Evolutionary conservation across 1,284 basidiomycete species (phyloP).

Genomic region (Tilletiopsis washingtonensis): DNA sequence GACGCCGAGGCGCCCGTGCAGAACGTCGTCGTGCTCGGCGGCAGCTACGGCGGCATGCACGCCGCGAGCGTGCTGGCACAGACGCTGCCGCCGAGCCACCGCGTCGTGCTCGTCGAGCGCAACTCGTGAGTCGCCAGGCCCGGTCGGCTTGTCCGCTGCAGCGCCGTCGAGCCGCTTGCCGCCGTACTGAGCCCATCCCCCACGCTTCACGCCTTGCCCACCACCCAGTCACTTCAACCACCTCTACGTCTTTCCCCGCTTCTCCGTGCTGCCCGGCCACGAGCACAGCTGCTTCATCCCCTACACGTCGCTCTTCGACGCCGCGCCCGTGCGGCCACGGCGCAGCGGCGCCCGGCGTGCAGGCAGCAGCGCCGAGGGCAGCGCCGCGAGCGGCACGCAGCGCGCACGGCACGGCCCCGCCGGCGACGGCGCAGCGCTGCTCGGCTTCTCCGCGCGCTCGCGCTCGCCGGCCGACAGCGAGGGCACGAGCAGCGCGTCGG

Average conservation of each 20-base stretch:
- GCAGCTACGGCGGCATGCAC: slow-evolving; percentile 46
- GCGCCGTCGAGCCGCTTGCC: background rate
- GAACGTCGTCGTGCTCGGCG: slow-evolving; percentile 47
- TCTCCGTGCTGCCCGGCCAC: slow-evolving; percentile 59
- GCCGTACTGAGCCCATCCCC: background rate
- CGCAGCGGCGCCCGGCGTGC: too few relatives aligned
- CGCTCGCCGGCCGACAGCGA: background rate
- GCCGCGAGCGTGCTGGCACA: slow-evolving; percentile 49
- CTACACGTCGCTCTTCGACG: slow-evolving; percentile 66
- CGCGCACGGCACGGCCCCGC: background rate
- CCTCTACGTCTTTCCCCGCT: slow-evolving; percentile 58
- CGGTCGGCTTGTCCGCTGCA: too few relatives aligned
- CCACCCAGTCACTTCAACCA: slow-evolving; percentile 51
- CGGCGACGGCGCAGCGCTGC: background rate
- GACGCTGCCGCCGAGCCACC: slow-evolving; percentile 48
- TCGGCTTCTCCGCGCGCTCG: background rate
- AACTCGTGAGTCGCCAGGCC: slow-evolving; percentile 24
- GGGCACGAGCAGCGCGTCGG: background rate
- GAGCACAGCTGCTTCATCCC: slow-evolving; percentile 64
- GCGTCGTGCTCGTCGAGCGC: slow-evolving; percentile 51
- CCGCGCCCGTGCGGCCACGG: slow-evolving; percentile 54
- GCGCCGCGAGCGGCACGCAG: background rate
- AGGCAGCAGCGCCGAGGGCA: background rate
- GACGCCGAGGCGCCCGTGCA: too few relatives aligned
- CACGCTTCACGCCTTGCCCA: too few relatives aligned